Evolutionary conservation across 768 basidiomycete genomes (phyloP), one percentile per base, ranked within the genome.

Genomic region (Calocera viscosa): DNA sequence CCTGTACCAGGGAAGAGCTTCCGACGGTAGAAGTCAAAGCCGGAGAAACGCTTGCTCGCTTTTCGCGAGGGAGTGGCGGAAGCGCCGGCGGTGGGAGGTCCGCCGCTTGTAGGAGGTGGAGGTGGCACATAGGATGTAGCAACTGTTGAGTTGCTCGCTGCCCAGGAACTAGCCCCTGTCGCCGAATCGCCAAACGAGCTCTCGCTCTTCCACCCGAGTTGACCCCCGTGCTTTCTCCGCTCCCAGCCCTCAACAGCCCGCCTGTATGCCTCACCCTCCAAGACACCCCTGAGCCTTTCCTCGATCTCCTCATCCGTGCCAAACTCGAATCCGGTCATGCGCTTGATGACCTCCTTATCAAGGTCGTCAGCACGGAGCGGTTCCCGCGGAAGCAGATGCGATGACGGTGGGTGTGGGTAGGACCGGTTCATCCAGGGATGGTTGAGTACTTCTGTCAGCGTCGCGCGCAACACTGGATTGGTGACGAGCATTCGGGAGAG

Each of bases 261-360:
- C 10, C 80, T 76, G 76, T 97, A 99, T 0, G 78, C 73, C 32
- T 96, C 93, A 0, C 87, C 86, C 69, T 86, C 84, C 26, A 98
- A 83, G 24, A 96, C 82, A 0, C 83, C 80, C 11, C 82, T 73
- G 1, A 97, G 82, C 73, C 81, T 86, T 43, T 80, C 80, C 75
- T 91, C 87, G 66, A 98, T 91, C 14, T 95, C 90, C 2, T 89
- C 88, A 64, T 89, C 87, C 0, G 88, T 80, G 17, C 96, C 96
- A 71, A 99, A 97, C 73, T 97, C 95, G 77, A 99, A 97, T 2
- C 95, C 95, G 47, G 87, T 86, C 96, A 97, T 98, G 64, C 87
- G 87, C 35, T 82, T 83, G 73, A 99, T 83, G 68, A 98, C 91
- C 39, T 86, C 83, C 33, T 82, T 83, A 75, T 98, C 94, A 64